phyloP scores from a whole-genome alignment of 1,139 yeast species.

The Barnettozyma hawaiiensis region DNA sequence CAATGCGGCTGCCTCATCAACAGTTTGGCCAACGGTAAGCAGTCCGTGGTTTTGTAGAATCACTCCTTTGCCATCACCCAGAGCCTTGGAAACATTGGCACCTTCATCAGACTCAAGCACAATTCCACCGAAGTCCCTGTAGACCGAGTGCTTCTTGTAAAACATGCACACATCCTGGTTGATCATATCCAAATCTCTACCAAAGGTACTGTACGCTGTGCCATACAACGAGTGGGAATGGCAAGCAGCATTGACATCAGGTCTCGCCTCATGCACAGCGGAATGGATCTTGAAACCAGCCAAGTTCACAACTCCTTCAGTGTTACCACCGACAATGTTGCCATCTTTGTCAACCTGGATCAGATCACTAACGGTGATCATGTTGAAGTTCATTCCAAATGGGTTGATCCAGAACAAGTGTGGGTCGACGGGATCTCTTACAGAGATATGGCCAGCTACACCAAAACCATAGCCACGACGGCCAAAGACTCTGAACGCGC shows the following conservation, averaged over 20 bases:
- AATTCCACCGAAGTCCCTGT: constrained; percentile 70
- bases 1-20: constrained; percentile 77
- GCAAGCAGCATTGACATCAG: constrained; percentile 77
- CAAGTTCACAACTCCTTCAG: constrained; percentile 57
- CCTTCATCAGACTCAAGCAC: constrained; percentile 74
- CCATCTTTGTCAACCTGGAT: constrained; percentile 74
- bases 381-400: constrained; percentile 65
- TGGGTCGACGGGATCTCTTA: constrained; percentile 70
- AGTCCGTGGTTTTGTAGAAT: constrained; percentile 80
- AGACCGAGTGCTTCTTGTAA: constrained; percentile 62
- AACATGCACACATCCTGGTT: constrained; percentile 73
- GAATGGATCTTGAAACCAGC: constrained; percentile 82
- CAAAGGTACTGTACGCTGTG: constrained; percentile 69
- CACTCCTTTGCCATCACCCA: constrained; percentile 54
- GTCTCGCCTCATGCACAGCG: constrained; percentile 69
- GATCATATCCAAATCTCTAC: constrained; percentile 67
- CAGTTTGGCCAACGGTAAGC: constrained; percentile 69
- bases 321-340: constrained; percentile 62
- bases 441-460: constrained; percentile 74
- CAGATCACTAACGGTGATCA: constrained; percentile 66
- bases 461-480: constrained; percentile 71
- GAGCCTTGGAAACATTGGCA: constrained; percentile 53
- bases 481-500: constrained; percentile 72
- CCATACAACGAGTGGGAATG: constrained; percentile 75
- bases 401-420: constrained; percentile 79